Evolutionary conservation across 257 asterid species (phyloP).

Genomic region (Fraxinus americana): DNA sequence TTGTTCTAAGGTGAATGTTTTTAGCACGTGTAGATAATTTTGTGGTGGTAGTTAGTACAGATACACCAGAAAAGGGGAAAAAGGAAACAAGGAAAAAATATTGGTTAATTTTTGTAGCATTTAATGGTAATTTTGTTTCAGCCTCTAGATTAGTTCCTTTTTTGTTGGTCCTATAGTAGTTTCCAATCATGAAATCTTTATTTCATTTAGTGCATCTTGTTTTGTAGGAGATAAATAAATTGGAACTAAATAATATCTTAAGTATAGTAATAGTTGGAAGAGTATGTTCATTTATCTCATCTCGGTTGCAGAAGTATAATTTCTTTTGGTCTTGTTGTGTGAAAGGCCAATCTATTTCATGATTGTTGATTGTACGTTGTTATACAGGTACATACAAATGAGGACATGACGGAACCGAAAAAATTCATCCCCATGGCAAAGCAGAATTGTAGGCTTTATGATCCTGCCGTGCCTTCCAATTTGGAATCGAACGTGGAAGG

Average conservation of each 20-base stretch:
- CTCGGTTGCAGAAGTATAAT: background rate
- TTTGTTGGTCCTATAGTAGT: background rate
- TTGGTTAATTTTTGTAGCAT: background rate
- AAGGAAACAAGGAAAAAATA: background rate
- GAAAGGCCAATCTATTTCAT: background rate
- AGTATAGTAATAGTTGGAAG: background rate
- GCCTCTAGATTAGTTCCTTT: background rate
- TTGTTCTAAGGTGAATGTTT: slow-evolving; percentile 56
- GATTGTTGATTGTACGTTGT: slow-evolving; percentile 20
- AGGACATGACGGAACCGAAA: slow-evolving; percentile 43
- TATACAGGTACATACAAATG: slow-evolving; percentile 57
- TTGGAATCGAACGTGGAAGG: slow-evolving; percentile 21
- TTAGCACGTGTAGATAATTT: background rate
- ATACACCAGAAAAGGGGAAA: slow-evolving; percentile 5
- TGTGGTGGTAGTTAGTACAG: background rate
- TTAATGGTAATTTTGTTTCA: background rate
- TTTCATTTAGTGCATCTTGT: background rate
- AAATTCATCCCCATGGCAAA: slow-evolving; percentile 47
- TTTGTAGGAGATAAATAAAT: background rate
- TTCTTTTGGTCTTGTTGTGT: background rate
- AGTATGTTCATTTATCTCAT: background rate
- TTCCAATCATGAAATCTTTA: background rate
- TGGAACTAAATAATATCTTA: background rate
- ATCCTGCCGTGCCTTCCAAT: slow-evolving; percentile 42
- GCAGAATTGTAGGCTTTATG: slow-evolving; percentile 55